Conservation (phyloP, 2,329 filamentous ascomycete genomes). For the Metarhizium brunneum region DNA sequence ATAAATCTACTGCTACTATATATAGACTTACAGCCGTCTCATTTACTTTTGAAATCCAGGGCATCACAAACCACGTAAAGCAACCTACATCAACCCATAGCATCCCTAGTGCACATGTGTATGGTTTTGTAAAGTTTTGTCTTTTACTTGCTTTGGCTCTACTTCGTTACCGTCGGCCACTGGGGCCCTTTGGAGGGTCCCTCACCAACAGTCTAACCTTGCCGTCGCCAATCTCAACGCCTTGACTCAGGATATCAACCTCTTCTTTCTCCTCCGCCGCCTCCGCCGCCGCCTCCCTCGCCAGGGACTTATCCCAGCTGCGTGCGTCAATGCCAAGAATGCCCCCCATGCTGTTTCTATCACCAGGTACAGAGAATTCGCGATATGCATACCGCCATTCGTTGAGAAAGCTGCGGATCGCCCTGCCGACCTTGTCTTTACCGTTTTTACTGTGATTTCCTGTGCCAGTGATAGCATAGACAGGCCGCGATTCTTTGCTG, state of each 20-base stretch:
- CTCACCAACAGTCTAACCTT: conserved; percentile 57
- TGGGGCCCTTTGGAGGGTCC: conserved; percentile 49
- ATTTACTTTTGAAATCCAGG: too few relatives aligned
- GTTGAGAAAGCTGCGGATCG: conserved; percentile 80
- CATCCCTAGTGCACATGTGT: background rate
- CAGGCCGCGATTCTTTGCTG: conserved; percentile 58
- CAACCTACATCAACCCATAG: background rate
- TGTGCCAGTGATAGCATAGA: conserved; percentile 95
- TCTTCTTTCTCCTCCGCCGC: conserved; percentile 30
- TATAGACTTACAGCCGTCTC: too few relatives aligned
- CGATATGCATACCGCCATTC: conserved; percentile 95
- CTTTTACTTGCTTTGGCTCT: conserved; percentile 4
- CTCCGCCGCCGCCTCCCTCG: conserved; percentile 31
- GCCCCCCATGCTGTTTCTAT: conserved; percentile 73
- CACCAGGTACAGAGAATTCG: conserved; percentile 94
- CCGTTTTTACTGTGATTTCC: conserved; percentile 98
- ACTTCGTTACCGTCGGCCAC: conserved; percentile 31
- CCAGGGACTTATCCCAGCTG: conserved; percentile 55
- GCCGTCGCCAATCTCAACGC: conserved; percentile 32
- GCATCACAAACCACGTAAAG: too few relatives aligned
- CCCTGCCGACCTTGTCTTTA: conserved; percentile 96
- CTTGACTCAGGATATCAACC: conserved; percentile 52
- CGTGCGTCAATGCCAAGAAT: conserved; percentile 59
- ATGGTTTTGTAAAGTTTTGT: conserved; percentile 19
- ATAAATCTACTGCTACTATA: too few relatives aligned